Base-by-base conservation (phyloP, 352 stramenopile species). In the Pythium apleroticum region DNA sequence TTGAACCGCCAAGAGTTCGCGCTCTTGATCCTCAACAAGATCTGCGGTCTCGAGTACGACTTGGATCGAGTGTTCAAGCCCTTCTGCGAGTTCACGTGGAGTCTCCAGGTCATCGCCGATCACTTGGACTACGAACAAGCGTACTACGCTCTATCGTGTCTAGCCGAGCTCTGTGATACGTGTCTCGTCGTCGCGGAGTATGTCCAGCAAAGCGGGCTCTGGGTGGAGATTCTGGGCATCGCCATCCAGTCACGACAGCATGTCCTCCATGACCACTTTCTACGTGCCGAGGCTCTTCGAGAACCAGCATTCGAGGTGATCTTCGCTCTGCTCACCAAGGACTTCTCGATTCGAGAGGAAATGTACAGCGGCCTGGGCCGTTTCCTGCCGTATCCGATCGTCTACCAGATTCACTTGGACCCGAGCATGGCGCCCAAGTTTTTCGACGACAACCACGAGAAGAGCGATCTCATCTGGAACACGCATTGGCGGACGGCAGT, bases 381-480 rank as follows among this genome's bases (percentile, higher is more conserved):
- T 1, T 94, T 94, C 60, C 67, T 94, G 49, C 85, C 85, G 22
- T 92, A 94, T 41, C 83, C 85, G 5, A 76, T 94, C 49, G 83
- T 94, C 25, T 94, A 92, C 55, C 83, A 92, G 72, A 86, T 94
- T 56, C 83, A 94, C 50, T 56, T 92, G 45, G 83, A 94, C 60
- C 84, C 84, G 9, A 89, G 70, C 62, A 84, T 87, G 35, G 80
- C 85, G 14, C 69, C 73, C 8, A 73, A 86, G 48, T 92, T 92
- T 58, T 94, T 94, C 33, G 85, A 94, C 30, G 85, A 91, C 66
- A 89, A 91, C 57, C 83, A 92, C 56, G 81, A 92, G 10, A 94
- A 92, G 57, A 90, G 81, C 24, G 85, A 94, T 25, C 72, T 94
- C 41, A 88, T 94, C 43, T 94, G 85, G 85, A 91, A 94, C 63